Percentiles rank a stretch among this genome's conserved stretches.
These are phyloP conservation scores for Parasitella parasitica DNA, from an alignment of 371 early-diverging fungal species.

Conservation along the genomic window DNA sequence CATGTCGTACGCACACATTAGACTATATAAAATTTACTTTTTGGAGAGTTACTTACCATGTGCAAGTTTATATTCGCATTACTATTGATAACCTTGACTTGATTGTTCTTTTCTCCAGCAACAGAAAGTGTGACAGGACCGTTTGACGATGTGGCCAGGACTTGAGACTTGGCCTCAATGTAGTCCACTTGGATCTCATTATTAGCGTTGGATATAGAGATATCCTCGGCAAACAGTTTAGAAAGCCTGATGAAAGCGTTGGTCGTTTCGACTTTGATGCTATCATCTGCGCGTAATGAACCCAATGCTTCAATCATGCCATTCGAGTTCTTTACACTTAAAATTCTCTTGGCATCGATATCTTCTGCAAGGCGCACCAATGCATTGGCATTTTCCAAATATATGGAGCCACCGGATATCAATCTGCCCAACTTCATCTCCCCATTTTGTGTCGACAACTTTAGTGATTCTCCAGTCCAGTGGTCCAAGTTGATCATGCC, in stretches of 20 bases:
- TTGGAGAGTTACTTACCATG: constrained; percentile 17
- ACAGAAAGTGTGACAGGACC: constrained; percentile 4
- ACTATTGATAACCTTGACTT: background rate
- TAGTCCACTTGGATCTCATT: background rate
- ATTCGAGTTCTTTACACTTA: constrained; percentile 2
- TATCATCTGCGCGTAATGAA: constrained; percentile 3
- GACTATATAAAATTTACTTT: background rate
- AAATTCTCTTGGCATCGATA: background rate
- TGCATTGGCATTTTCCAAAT: constrained; percentile 6
- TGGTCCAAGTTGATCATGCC: background rate
- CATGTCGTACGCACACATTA: background rate
- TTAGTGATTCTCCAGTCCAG: constrained; percentile 9
- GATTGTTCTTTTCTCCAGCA: constrained; percentile 11
- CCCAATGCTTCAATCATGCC: background rate
- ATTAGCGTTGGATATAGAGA: constrained; percentile 5
- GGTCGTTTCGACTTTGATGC: background rate
- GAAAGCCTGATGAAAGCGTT: constrained; percentile 1
- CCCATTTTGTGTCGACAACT: constrained; percentile 1
- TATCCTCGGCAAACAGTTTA: background rate
- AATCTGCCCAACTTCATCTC: background rate
- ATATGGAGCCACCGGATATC: background rate
- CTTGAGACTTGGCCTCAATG: constrained; percentile 5
- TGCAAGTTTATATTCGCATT: constrained; percentile 4
- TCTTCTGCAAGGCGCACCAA: background rate
- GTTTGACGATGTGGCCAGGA: constrained; percentile 5